Conservation (phyloP, 495 filamentous ascomycete species). For the Neurospora sp. region DNA sequence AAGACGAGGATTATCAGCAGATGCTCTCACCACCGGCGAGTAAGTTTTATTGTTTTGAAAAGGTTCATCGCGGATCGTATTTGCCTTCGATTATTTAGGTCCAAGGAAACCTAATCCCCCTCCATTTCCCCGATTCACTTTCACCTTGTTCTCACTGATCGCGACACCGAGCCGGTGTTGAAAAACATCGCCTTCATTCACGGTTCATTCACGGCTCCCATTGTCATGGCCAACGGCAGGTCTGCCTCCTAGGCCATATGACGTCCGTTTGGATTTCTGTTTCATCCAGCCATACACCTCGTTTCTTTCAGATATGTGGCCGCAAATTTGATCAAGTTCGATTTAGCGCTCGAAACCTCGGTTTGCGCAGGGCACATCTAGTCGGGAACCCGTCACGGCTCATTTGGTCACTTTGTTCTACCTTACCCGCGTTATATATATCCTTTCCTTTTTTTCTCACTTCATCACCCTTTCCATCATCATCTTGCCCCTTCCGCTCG, state of each 20-base stretch:
- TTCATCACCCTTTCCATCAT: background rate
- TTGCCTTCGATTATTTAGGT: background rate
- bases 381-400: background rate
- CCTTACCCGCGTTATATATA: background rate
- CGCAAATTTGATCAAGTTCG: background rate
- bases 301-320: background rate
- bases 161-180: background rate
- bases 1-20: background rate
- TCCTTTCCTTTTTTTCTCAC: background rate
- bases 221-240: background rate
- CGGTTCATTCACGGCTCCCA: background rate
- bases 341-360: background rate
- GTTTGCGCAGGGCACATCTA: background rate
- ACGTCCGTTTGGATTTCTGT: background rate
- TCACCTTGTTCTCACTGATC: background rate
- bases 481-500: background rate
- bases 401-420: background rate
- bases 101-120: background rate
- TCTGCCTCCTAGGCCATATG: background rate
- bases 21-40: background rate
- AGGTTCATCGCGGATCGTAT: background rate
- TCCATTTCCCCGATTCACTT: background rate
- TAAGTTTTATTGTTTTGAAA: background rate
- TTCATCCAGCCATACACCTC: background rate
- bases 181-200: background rate